Conservation (phyloP, 176 grass and related monocot species). For the Bolboschoenus planiculmis region DNA sequence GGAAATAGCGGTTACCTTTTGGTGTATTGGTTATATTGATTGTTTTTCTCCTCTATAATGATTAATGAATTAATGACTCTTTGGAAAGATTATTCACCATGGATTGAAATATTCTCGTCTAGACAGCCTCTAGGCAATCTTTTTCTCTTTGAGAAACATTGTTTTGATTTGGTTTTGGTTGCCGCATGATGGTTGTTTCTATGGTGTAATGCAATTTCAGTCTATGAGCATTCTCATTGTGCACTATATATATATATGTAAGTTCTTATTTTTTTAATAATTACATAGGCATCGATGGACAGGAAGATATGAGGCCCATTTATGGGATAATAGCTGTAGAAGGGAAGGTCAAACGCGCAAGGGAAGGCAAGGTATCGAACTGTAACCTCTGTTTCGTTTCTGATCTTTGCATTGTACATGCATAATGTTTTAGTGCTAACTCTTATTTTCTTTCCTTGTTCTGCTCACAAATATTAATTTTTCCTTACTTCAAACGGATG, state of each 20-base stretch:
- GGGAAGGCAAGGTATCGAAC: slow-evolving; percentile 51
- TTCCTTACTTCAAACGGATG: neutral
- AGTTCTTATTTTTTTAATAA: neutral
- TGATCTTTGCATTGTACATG: neutral
- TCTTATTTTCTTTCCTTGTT: neutral
- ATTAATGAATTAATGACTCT: neutral
- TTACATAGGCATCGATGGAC: slow-evolving; percentile 71
- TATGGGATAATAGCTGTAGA: slow-evolving; percentile 85
- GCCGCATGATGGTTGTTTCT: neutral
- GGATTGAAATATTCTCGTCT: neutral
- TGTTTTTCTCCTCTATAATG: neutral
- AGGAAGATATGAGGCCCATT: slow-evolving; percentile 71
- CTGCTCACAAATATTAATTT: neutral
- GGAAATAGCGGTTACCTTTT: neutral
- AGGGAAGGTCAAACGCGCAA: slow-evolving; percentile 75
- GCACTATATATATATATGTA: neutral
- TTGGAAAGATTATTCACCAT: neutral
- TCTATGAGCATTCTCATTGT: neutral
- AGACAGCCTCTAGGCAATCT: neutral
- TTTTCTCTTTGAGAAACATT: neutral
- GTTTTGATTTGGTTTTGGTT: neutral
- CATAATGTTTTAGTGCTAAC: neutral
- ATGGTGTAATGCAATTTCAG: neutral
- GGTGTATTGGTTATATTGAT: neutral
- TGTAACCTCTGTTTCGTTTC: neutral